Conservation (phyloP, 2,329 filamentous ascomycete genomes). For the Aspergillus latus region DNA sequence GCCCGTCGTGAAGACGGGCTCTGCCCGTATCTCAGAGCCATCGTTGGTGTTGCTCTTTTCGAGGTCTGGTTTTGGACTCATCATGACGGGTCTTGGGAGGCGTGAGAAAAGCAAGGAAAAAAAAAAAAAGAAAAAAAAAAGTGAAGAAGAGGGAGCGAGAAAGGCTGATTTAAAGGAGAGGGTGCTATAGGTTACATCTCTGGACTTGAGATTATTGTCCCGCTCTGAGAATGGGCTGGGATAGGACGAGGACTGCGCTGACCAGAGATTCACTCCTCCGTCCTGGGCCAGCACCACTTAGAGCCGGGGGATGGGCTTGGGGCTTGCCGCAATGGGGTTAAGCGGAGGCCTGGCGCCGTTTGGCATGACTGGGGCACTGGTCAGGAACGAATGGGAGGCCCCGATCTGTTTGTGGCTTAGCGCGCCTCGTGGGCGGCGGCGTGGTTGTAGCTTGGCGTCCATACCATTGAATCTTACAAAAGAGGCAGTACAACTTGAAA, state of each 20-base stretch:
- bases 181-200: conserved; percentile 7
- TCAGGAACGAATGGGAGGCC: neutral
- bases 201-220: neutral
- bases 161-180: neutral
- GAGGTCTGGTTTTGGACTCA: neutral
- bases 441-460: neutral
- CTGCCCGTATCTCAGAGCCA: conserved; percentile 1
- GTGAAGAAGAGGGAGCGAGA: too few species aligned
- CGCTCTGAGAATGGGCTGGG: neutral
- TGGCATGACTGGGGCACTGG: neutral
- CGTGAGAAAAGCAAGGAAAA: neutral
- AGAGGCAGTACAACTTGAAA: neutral
- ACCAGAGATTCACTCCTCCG: neutral
- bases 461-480: too few species aligned
- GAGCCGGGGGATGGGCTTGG: neutral
- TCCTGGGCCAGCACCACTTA: neutral
- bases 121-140: neutral
- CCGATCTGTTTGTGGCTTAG: neutral
- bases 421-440: neutral
- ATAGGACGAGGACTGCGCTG: conserved; percentile 1
- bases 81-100: neutral
- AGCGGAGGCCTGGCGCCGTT: neutral
- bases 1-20: neutral
- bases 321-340: neutral
- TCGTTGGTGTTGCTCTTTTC: conserved; percentile 1